phyloP scores from a whole-genome alignment of 1,284 basidiomycete genomes.

The Cryptococcus sp. region DNA sequence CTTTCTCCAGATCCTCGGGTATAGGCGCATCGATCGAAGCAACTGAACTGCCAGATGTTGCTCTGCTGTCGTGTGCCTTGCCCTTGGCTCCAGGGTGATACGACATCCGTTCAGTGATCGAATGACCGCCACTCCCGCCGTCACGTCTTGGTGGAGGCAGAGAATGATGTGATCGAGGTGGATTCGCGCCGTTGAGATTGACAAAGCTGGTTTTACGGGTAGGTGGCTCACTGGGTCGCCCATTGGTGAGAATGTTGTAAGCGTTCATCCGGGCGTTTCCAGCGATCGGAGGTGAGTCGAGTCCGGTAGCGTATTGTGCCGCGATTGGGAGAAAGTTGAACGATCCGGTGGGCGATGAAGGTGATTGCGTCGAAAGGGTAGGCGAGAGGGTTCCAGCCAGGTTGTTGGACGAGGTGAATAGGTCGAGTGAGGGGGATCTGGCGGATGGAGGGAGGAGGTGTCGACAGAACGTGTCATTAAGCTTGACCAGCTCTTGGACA shows the following conservation, averaged over 20 bases:
- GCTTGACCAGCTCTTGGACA: conserved; percentile 77
- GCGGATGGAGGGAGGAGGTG: conserved; percentile 73
- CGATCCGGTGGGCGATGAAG: conserved; percentile 57
- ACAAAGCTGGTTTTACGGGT: conserved; percentile 10
- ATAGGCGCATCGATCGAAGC: conserved; percentile 40
- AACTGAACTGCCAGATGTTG: conserved; percentile 9
- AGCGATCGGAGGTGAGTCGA: conserved; percentile 40
- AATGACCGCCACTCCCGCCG: conserved; percentile 31
- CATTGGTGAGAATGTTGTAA: conserved; percentile 33
- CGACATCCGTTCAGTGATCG: conserved; percentile 52
- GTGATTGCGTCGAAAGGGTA: conserved; percentile 13
- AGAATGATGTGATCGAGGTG: conserved; percentile 65
- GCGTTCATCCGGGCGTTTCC: conserved; percentile 22
- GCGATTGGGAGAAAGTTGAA: conserved; percentile 73
- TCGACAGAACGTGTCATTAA: conserved; percentile 89
- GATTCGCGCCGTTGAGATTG: conserved; percentile 7
- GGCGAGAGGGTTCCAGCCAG: conserved; percentile 27
- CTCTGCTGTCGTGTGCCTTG: conserved; percentile 9
- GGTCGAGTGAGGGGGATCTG: conserved; percentile 49
- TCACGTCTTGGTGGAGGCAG: conserved; percentile 62
- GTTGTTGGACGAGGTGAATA: conserved; percentile 47
- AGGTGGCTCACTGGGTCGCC: conserved; percentile 16
- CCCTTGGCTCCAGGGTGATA: conserved; percentile 35
- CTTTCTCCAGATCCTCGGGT: conserved; percentile 76
- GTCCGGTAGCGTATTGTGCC: conserved; percentile 64